Evolutionary conservation across 2,329 filamentous ascomycete genomes (phyloP).

Genomic region (Cytospora piceae): DNA sequence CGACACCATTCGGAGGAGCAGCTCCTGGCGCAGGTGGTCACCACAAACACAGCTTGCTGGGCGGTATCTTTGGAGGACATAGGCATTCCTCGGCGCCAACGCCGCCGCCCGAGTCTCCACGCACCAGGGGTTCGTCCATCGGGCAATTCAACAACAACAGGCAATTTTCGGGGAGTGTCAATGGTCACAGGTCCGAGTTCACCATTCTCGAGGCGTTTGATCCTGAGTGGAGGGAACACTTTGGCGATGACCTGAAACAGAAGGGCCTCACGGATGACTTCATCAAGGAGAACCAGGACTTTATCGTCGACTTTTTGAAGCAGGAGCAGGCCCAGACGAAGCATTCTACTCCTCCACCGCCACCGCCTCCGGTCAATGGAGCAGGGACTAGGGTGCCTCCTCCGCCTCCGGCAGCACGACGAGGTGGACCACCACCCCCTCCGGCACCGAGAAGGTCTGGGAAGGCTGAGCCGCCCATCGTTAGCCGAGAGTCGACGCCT

Average conservation of each 20-base stretch:
- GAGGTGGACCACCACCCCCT: constrained; percentile 52
- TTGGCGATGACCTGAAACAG: constrained; percentile 64
- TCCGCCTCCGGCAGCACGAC: constrained; percentile 42
- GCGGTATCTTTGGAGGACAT: constrained; percentile 64
- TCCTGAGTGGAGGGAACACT: constrained; percentile 66
- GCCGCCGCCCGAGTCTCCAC: constrained; percentile 62
- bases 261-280: constrained; percentile 69
- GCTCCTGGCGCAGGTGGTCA: constrained; percentile 45
- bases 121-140: constrained; percentile 44
- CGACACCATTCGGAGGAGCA: constrained; percentile 71
- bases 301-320: constrained; percentile 67
- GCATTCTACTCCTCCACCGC: constrained; percentile 47
- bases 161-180: constrained; percentile 49
- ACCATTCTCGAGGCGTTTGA: constrained; percentile 66
- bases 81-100: constrained; percentile 62
- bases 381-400: constrained; percentile 46
- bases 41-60: constrained; percentile 54
- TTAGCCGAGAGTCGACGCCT: constrained; percentile 54
- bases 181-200: constrained; percentile 58
- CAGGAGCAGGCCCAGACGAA: constrained; percentile 53
- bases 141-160: constrained; percentile 43
- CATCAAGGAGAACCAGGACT: constrained; percentile 70
- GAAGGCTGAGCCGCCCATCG: constrained; percentile 49
- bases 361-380: constrained; percentile 43
- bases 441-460: constrained; percentile 64